These are phyloP conservation scores for Mediolabrus comicus DNA, from an alignment of 108 stramenopile genomes.

Conservation along the genomic window DNA sequence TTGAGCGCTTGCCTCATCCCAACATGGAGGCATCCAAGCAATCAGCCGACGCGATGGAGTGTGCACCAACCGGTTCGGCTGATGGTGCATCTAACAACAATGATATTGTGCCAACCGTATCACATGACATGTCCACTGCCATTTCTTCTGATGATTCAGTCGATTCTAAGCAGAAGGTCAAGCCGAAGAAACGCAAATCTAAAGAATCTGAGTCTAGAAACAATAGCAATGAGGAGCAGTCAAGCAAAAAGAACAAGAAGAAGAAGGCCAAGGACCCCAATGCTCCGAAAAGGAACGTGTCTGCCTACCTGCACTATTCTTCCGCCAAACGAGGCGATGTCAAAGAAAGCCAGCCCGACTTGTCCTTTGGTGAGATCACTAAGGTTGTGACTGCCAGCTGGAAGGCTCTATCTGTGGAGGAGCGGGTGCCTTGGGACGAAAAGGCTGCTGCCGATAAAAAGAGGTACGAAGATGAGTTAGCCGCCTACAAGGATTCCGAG, in stretches of 20 bases:
- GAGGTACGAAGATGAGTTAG: conserved; percentile 62
- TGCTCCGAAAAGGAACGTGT: conserved; percentile 70
- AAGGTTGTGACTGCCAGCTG: conserved; percentile 64
- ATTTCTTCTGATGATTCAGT: neutral
- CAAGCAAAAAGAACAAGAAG: conserved; percentile 43
- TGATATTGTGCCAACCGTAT: neutral
- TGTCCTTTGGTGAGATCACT: conserved; percentile 68
- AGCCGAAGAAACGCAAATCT: neutral
- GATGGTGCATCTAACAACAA: neutral
- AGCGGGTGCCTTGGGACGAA: conserved; percentile 61
- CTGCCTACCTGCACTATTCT: conserved; percentile 73
- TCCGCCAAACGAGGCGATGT: conserved; percentile 54
- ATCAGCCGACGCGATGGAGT: neutral
- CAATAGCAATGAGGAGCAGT: neutral
- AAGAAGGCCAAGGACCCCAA: conserved; percentile 67
- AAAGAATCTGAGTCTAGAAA: neutral
- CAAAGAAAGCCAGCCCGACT: conserved; percentile 70
- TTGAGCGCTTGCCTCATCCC: neutral
- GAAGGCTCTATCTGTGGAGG: conserved; percentile 67
- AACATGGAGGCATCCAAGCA: neutral
- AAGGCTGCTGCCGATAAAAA: conserved; percentile 77
- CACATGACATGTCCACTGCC: neutral
- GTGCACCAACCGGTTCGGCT: neutral
- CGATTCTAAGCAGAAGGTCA: neutral
- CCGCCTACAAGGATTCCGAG: conserved; percentile 36